phyloP scores from a whole-genome alignment of 2,329 filamentous ascomycete genomes.

The Ampelomyces quisqualis region DNA sequence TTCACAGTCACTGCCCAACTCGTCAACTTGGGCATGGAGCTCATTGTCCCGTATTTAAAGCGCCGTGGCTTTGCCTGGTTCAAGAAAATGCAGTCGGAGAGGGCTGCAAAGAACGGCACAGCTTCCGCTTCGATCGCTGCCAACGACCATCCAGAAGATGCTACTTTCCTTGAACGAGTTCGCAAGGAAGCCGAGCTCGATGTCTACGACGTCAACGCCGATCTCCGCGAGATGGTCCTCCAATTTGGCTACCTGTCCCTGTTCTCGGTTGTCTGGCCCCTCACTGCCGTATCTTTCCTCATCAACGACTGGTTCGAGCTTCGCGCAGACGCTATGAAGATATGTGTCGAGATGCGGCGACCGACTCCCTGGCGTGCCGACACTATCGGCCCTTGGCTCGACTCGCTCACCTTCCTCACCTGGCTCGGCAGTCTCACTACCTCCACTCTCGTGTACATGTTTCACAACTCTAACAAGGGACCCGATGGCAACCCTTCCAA shows the following conservation, averaged over 20 bases:
- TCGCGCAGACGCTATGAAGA: slow-evolving; percentile 90
- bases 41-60: slow-evolving; percentile 82
- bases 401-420: slow-evolving; percentile 81
- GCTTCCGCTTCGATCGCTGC: slow-evolving; percentile 51
- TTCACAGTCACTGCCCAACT: slow-evolving; percentile 93
- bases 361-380: slow-evolving; percentile 88
- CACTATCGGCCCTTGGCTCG: slow-evolving; percentile 90
- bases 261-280: slow-evolving; percentile 91
- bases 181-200: slow-evolving; percentile 80
- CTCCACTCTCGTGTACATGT: slow-evolving; percentile 85
- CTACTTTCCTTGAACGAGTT: slow-evolving; percentile 75
- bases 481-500: slow-evolving; percentile 66
- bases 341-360: slow-evolving; percentile 82
- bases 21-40: slow-evolving; percentile 81
- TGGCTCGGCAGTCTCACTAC: slow-evolving; percentile 91
- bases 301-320: slow-evolving; percentile 97
- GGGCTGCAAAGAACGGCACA: slow-evolving; percentile 59
- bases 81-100: slow-evolving; percentile 67
- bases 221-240: slow-evolving; percentile 70
- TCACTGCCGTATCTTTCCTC: slow-evolving; percentile 86
- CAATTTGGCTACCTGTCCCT: slow-evolving; percentile 81
- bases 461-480: slow-evolving; percentile 68
- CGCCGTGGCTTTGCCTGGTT: slow-evolving; percentile 75
- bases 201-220: slow-evolving; percentile 83
- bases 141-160: slow-evolving; percentile 74